Evolutionary conservation across 208 protist genomes (phyloP).

Genomic region (Zelonia costaricensis): DNA sequence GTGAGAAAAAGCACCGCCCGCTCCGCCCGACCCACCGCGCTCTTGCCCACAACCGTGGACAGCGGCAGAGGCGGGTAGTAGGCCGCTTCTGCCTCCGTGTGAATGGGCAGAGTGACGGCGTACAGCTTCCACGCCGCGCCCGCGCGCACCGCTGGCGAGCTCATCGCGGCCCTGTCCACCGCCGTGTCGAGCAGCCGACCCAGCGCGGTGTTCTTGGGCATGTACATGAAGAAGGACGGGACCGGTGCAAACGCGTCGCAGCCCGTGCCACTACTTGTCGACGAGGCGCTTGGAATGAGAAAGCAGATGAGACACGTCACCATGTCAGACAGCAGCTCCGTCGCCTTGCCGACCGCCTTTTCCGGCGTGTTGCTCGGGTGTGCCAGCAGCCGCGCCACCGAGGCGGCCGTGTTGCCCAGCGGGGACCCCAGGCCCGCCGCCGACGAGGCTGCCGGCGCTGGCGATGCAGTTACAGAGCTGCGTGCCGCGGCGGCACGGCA

Average conservation of each 20-base stretch:
- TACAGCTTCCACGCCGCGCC: constrained; percentile 49
- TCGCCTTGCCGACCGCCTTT: constrained; percentile 67
- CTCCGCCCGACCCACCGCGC: constrained; percentile 11
- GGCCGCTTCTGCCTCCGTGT: constrained; percentile 20
- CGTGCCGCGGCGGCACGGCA: constrained; percentile 31
- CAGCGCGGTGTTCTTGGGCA: constrained; percentile 49
- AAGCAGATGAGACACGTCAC: constrained; percentile 66
- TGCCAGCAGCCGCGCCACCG: constrained; percentile 35
- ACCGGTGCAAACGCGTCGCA: constrained; percentile 38
- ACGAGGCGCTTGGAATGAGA: constrained; percentile 19
- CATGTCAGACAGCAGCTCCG: constrained; percentile 49
- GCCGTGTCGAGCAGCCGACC: constrained; percentile 66
- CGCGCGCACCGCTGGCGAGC: constrained; percentile 29
- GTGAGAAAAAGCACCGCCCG: constrained; percentile 33
- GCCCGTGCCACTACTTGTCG: background rate
- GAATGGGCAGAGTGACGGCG: constrained; percentile 42
- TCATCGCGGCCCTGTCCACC: constrained; percentile 54
- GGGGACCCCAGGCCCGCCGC: background rate
- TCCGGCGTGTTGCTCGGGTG: constrained; percentile 48
- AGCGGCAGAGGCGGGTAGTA: constrained; percentile 54
- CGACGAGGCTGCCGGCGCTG: background rate
- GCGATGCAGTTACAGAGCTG: constrained; percentile 8
- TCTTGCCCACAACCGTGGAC: constrained; percentile 46
- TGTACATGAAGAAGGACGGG: constrained; percentile 73
- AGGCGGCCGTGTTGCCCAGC: constrained; percentile 14